Evolutionary conservation across 2,329 filamentous ascomycete species (phyloP), one percentile per base, ranked within the genome.

Genomic region (Epichloe hybrida): DNA sequence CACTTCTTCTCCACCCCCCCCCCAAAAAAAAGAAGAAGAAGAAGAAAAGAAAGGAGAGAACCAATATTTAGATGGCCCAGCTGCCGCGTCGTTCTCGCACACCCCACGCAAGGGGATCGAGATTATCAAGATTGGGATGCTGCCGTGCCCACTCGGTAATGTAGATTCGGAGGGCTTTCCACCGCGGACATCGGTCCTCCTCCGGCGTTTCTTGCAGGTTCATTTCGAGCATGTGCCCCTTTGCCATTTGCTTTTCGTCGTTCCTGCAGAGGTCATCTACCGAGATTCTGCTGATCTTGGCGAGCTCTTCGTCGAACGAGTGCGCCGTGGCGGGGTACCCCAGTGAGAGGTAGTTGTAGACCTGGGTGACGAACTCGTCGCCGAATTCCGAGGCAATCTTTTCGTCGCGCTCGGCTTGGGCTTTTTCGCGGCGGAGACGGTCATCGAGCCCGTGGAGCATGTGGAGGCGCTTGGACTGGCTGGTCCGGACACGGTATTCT

Each of bases 271-370:
- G 74, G 50, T 90, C 84, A 3, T 75, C 71, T 7, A 91, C 62
- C 1, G 78, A 64, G 6, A 95, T 81, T 9, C 77, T 74, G 35
- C 83, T 86, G 51, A 96, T 94, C 63, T 86, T 88, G 58, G 83
- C 80, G 20, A 97, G 73, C 70, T 97, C 91, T 11, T 83, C 77
- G 62, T 97, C 91, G 61, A 87, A 97, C 38, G 80, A 77, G 21
- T 84, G 80, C 11, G 90, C 91, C 60, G 89, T 81, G 36, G 87
- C 83, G 3, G 91, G 90, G 65, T 96, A 96, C 5, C 91, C 91
- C 5, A 97, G 76, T 0, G 88, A 95, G 15, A 97, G 75, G 66
- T 97, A 97, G 66, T 97, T 96, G 75, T 94, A 97, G 7, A 97
- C 90, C 66, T 97, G 91, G 0, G 90, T 95, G 51, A 96, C 81